These are phyloP conservation scores for Capsicum baccatum DNA, from an alignment of 257 asterid species.

Conservation along the genomic window DNA sequence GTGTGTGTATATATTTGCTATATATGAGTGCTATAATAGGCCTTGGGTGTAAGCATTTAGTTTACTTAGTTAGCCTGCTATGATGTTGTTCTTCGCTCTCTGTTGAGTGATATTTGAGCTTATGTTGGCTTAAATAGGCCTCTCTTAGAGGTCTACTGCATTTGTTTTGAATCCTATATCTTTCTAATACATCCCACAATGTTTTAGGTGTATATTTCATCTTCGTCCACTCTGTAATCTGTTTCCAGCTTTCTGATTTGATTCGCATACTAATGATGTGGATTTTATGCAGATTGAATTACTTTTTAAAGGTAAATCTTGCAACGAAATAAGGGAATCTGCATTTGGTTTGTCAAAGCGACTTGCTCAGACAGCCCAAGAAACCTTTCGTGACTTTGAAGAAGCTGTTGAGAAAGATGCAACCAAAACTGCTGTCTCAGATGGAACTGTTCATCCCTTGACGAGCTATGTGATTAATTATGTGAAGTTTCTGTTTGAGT, in stretches of 20 bases:
- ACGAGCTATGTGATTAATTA: conserved; percentile 99
- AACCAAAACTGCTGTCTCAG: conserved; percentile 95
- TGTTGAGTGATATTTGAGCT: background rate
- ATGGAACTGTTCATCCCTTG: conserved; percentile 98
- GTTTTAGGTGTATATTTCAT: background rate
- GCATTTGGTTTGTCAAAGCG: conserved; percentile 96
- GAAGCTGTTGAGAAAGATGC: conserved; percentile 99
- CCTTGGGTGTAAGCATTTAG: background rate
- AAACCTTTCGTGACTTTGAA: conserved; percentile 96
- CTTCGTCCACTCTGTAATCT: conserved; percentile 1
- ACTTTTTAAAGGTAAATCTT: conserved; percentile 88
- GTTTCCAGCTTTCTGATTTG: conserved; percentile 25
- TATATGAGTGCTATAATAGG: background rate
- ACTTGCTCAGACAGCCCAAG: conserved; percentile 96
- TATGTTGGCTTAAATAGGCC: conserved; percentile 3
- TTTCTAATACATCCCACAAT: background rate
- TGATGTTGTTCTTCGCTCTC: background rate
- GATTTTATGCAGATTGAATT: conserved; percentile 66
- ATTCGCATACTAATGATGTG: background rate
- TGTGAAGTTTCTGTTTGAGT: conserved; percentile 97
- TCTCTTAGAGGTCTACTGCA: conserved; percentile 24
- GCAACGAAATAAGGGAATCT: conserved; percentile 86
- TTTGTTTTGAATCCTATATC: conserved; percentile 14
- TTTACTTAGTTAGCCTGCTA: background rate
- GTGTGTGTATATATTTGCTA: background rate